These are phyloP conservation scores for Kodamaea lidongshanica DNA, from an alignment of 805 yeast genomes.

Conservation along the genomic window DNA sequence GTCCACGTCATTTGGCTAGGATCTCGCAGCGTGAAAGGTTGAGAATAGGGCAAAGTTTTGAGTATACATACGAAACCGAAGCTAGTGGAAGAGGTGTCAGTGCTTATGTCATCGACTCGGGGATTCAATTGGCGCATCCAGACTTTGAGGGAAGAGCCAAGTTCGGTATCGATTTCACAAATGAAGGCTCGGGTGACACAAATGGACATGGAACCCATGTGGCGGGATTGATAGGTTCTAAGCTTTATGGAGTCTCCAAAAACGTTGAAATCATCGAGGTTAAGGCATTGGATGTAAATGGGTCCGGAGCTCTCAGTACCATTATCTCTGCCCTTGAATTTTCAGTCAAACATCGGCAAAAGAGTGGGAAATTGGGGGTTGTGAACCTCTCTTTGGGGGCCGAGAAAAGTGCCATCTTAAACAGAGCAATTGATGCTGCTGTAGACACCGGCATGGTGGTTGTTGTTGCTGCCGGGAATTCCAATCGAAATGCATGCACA, in stretches of 20 bases:
- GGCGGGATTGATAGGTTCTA: constrained; percentile 81
- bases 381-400: constrained; percentile 84
- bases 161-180: constrained; percentile 57
- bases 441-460: constrained; percentile 62
- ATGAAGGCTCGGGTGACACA: constrained; percentile 57
- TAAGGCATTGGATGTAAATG: constrained; percentile 62
- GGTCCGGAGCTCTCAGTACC: constrained; percentile 65
- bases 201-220: constrained; percentile 95
- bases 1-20: constrained; percentile 65
- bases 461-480: constrained; percentile 85
- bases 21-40: constrained; percentile 44
- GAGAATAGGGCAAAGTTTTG: constrained; percentile 14
- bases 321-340: constrained; percentile 63
- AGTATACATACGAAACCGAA: constrained; percentile 44
- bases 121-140: constrained; percentile 57
- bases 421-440: constrained; percentile 74
- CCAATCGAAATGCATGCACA: constrained; percentile 68
- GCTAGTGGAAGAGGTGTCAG: constrained; percentile 53
- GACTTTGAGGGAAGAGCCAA: constrained; percentile 59
- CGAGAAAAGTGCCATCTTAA: constrained; percentile 54
- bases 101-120: constrained; percentile 82
- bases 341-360: constrained; percentile 53
- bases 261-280: constrained; percentile 54
- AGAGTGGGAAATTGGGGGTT: constrained; percentile 41
- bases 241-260: constrained; percentile 78